Base-by-base conservation (phyloP, 768 basidiomycete species). In the Leucosporidium yakuticum region DNA sequence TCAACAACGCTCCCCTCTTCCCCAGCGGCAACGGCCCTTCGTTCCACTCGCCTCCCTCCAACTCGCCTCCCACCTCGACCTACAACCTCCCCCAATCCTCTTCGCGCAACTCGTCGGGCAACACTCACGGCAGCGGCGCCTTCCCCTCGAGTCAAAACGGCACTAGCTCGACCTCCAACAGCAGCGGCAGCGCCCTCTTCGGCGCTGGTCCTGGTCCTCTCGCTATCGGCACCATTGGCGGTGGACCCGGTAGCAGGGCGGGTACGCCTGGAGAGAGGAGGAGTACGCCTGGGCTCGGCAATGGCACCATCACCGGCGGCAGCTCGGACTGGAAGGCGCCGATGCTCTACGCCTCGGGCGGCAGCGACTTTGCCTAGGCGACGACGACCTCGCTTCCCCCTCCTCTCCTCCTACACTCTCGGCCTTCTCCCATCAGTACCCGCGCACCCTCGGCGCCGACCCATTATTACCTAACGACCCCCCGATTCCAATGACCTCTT, bases 251-350 rank as follows among this genome's bases (percentile, higher is more conserved):
- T 29, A 61, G 49, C 49, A 61, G 36, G 25, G 23, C 21, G 17
- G 60, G 49, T 4, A 61, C 60, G 19, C 47, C 60, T 48, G 20
- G 27, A 27, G 60, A 60, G 44, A 23, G 60, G 19, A 31, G 60
- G 31, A 49, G 60, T 5, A 61, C 60, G 8, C 60, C 60, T 21
- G 51, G 51, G n/a, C 60, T 61, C 27, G 60, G 60, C 14, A 61
- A 61, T 23, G 60, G 60, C 34, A 58, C 57, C 34, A 58, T 58
- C 36, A 36, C 11, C 21, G n/a, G 32, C 29, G 29, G 55, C 55
- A 29, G 25, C 31, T 34, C 57, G 57, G n/a, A 34, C 0, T 34
- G 23, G 31, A 36, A 36, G 23, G 57, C 57, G 32, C 57, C 57
- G 20, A 36, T 58, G 21, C 57, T 58, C 23, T 58, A 58, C 57